Evolutionary conservation across 352 stramenopile species (phyloP).

Genomic region (Pythium dissimile): DNA sequence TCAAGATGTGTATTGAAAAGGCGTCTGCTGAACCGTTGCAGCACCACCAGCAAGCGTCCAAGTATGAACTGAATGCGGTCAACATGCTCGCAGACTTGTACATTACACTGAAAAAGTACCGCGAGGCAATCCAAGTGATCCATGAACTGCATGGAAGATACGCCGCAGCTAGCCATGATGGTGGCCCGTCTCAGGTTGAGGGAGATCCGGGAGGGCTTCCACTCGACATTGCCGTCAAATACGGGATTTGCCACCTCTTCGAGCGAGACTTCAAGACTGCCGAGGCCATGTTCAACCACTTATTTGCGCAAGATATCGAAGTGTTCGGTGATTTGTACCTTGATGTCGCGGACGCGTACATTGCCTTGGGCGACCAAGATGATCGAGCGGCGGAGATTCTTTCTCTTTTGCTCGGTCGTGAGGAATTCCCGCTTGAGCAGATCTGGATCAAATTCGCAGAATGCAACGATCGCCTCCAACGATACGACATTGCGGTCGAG

Average conservation of each 20-base stretch:
- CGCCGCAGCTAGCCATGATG: constrained; percentile 46
- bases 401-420: constrained; percentile 49
- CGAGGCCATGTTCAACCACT: constrained; percentile 78
- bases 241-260: constrained; percentile 83
- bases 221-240: constrained; percentile 85
- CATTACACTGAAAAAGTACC: constrained; percentile 84
- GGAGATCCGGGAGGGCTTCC: constrained; percentile 63
- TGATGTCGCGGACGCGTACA: constrained; percentile 81
- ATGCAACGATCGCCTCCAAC: constrained; percentile 61
- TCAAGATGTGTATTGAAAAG: constrained; percentile 84
- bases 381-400: constrained; percentile 65
- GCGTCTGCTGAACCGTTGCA: constrained; percentile 53
- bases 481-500: constrained; percentile 66
- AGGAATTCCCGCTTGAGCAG: constrained; percentile 73
- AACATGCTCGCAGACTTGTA: constrained; percentile 88
- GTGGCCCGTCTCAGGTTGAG: constrained; percentile 44
- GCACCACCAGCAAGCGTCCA: constrained; percentile 59
- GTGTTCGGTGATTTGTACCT: constrained; percentile 83
- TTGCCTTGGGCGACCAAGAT: constrained; percentile 65
- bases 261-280: constrained; percentile 68
- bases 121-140: constrained; percentile 75
- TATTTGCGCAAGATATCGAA: constrained; percentile 82
- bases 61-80: constrained; percentile 82
- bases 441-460: constrained; percentile 81
- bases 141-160: constrained; percentile 71